Evolutionary conservation across 148 eudicot genomes (phyloP).

Genomic region (Oxyria digyna): DNA sequence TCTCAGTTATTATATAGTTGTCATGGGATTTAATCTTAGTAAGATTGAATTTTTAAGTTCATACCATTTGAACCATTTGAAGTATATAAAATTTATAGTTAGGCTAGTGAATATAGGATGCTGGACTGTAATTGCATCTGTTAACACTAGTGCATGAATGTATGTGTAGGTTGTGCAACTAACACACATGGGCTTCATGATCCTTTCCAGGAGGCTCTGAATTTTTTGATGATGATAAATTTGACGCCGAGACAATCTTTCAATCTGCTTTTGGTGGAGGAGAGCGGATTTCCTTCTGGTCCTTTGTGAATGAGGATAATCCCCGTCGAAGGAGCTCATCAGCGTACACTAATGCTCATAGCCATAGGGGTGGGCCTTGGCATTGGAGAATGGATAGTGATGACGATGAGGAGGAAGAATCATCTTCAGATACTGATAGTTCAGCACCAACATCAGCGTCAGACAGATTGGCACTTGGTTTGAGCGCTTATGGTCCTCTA

Average conservation of each 20-base stretch:
- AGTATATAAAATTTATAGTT: too few relatives aligned
- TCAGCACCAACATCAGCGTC: conserved; percentile 28
- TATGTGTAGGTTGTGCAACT: background rate
- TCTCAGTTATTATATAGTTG: too few relatives aligned
- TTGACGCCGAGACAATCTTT: conserved; percentile 39
- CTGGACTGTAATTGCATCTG: background rate
- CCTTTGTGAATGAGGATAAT: conserved; percentile 52
- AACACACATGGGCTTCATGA: background rate
- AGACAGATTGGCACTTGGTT: conserved; percentile 59
- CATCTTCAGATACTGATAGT: conserved; percentile 28
- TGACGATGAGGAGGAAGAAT: conserved; percentile 34
- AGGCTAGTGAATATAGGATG: background rate
- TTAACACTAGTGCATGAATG: background rate
- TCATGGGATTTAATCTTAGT: background rate
- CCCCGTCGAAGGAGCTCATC: conserved; percentile 42
- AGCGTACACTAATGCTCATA: conserved; percentile 25
- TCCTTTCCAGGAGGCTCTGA: conserved; percentile 45
- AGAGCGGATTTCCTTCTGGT: conserved; percentile 45
- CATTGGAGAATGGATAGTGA: conserved; percentile 19
- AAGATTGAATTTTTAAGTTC: background rate
- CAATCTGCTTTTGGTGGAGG: conserved; percentile 55
- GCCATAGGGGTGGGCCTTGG: conserved; percentile 29
- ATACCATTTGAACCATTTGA: too few relatives aligned
- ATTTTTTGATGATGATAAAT: conserved; percentile 45
- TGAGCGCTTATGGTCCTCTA: conserved; percentile 72